Base-by-base conservation (phyloP, 345 rosid species). In the Clausena lansium region DNA sequence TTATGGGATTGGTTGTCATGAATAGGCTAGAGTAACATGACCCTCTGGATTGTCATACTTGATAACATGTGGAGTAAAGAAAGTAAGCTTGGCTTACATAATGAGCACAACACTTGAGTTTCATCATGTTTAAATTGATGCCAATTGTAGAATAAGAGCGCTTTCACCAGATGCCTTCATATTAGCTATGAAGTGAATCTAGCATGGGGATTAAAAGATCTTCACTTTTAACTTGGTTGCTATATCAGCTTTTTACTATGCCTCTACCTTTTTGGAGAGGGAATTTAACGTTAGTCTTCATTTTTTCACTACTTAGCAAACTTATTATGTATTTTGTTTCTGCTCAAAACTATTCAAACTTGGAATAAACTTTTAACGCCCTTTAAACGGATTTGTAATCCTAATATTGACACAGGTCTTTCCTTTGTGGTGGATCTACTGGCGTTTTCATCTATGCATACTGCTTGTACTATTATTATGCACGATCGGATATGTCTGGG, bases 401-500 rank as follows among this genome's bases (percentile, higher is more conserved):
- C 76, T 73, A 13, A 73, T 73, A 62, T 60, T 59, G 19, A 78
- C 24, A 50, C 91, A 86, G 88, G 79, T 88, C 89, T 35, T 88
- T 88, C 76, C 85, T 88, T 28, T 86, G 89, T 41, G 87, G 89
- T 68, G 86, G 86, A 22, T 88, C 91, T 35, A 86, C 88, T 27
- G 87, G 91, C 45, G 39, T 86, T 33, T 88, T 86, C 67, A 82
- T 85, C 57, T 86, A 83, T 65, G 85, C 83, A 27, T 88, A 86
- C 75, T 86, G 91, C 80, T 75, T 86, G 80, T 84, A 88, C 69
- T 88, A 86, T 80, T 86, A 83, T 81, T 67, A 76, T 58, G 87
- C 91, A 25, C 70, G 85, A 36, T 86, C 86, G 0, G 86, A 86
- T 35, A 86, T 86, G 89, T 88, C 89, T 7, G 88, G 91, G 25